A percentile compares a stretch with the other conserved stretches of the same genome.
phyloP scores from a whole-genome alignment of 257 asterid species.

The Forsythia viridissima region DNA sequence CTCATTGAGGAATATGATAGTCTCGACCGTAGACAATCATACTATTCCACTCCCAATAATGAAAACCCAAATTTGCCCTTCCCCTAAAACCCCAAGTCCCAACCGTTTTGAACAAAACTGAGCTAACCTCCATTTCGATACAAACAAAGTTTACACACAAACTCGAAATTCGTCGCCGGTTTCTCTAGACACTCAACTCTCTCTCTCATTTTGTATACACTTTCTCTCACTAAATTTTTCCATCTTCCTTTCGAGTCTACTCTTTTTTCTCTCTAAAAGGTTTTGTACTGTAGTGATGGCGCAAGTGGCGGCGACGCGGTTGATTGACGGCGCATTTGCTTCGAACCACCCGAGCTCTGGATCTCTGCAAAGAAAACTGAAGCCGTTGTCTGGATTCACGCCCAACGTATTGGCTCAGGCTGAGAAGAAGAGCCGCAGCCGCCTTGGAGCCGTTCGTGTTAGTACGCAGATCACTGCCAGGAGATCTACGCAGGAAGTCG shows the following conservation, averaged over 20 bases:
- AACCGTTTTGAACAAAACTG: too few relatives aligned
- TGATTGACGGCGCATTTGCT: constrained; percentile 38
- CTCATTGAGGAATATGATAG: too few relatives aligned
- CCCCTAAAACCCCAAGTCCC: too few relatives aligned
- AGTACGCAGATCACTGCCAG: constrained; percentile 29
- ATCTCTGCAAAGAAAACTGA: constrained; percentile 39
- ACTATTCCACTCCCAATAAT: too few relatives aligned
- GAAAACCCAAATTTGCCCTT: too few relatives aligned
- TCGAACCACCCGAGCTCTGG: constrained; percentile 32
- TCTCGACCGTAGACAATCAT: too few relatives aligned
- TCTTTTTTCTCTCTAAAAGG: neutral
- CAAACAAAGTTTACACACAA: too few relatives aligned
- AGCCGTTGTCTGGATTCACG: constrained; percentile 33
- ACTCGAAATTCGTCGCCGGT: too few relatives aligned
- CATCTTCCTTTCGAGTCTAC: neutral
- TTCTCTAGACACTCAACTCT: too few relatives aligned
- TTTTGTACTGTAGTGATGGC: neutral
- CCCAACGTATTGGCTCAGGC: constrained; percentile 32
- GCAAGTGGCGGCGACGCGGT: constrained; percentile 36
- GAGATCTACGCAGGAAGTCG: constrained; percentile 45
- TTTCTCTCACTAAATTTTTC: too few relatives aligned
- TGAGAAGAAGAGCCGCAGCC: constrained; percentile 13
- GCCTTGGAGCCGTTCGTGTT: constrained; percentile 23
- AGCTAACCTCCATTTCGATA: too few relatives aligned
- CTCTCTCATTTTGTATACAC: too few relatives aligned